phyloP scores from a whole-genome alignment of 371 early-diverging fungal species.

The Actinomucor elegans region DNA sequence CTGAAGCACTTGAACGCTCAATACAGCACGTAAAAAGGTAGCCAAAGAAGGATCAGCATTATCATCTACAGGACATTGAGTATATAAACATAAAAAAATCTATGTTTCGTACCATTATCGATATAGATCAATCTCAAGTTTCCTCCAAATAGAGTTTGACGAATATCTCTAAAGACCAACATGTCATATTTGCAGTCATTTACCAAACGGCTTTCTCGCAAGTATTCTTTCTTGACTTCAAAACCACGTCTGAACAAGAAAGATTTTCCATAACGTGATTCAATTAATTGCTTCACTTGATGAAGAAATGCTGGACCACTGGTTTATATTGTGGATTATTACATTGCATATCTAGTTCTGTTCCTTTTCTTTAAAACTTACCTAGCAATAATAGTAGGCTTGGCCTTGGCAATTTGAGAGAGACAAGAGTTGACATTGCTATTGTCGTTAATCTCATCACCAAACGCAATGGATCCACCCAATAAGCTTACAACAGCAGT shows the following conservation, averaged over 20 bases:
- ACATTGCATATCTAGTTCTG: not conserved
- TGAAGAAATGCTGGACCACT: constrained; percentile 24
- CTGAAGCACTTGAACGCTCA: constrained; percentile 57
- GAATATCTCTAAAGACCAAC: constrained; percentile 50
- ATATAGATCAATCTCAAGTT: constrained; percentile 61
- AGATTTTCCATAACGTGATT: constrained; percentile 42
- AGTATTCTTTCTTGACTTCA: constrained; percentile 29
- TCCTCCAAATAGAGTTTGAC: constrained; percentile 82
- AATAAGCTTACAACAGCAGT: constrained; percentile 30
- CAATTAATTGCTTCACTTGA: constrained; percentile 34
- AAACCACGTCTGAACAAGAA: constrained; percentile 50
- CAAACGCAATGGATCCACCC: constrained; percentile 80
- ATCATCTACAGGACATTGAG: constrained; percentile 43
- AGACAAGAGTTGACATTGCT: constrained; percentile 17
- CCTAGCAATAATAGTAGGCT: constrained; percentile 80
- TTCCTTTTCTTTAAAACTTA: constrained; percentile 5
- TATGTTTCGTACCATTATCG: constrained; percentile 36
- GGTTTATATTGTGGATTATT: not conserved
- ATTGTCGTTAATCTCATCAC: constrained; percentile 50
- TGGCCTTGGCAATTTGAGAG: constrained; percentile 43
- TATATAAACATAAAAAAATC: not conserved
- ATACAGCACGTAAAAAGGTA: constrained; percentile 49
- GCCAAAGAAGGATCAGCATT: constrained; percentile 24
- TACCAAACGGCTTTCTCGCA: constrained; percentile 43
- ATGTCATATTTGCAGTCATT: constrained; percentile 49